Base-by-base conservation (phyloP, 768 basidiomycete genomes). In the Serendipita vermifera region DNA sequence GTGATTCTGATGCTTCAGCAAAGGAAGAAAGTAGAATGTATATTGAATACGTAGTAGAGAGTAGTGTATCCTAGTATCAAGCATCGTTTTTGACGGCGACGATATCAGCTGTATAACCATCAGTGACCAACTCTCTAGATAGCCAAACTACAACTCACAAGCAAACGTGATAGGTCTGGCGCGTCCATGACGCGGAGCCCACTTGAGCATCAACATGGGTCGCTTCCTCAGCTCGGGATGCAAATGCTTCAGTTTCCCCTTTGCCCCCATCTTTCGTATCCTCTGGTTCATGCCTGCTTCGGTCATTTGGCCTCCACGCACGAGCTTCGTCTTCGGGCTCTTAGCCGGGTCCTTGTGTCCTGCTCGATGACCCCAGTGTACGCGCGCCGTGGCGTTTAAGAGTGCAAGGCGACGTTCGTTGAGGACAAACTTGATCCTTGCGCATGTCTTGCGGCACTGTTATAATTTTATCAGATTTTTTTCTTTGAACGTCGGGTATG, bases 391-490 rank as follows among this genome's bases (percentile, higher is more conserved):
- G 9, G 88, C 88, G 9, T 83, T 79, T 59, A 87, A 79, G 59
- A 90, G 86, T 6, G 88, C 89, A 22, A 89, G 67, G 40, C 92
- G 77, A 33, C 96, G 83, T 66, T 98, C 93, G 64, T 90, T 90
- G 48, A 97, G 73, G 20, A 97, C 82, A 58, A 78, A 81, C 68
- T 98, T 98, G 68, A 98, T 90, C 17, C 89, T 82, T n/a, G 88
- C 90, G 91, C 96, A 94, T 17, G 88, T 84, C 73, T 92, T 94
- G 20, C 87, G 85, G 69, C 82, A 84, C 91, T 96, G 60, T 7
- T 51, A 57, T 17, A 29, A 17, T 33, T 29, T 7, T 15, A 33
- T 38, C 14, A 59, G 20, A 43, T 29, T 13, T 33, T 57, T 57
- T 31, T 58, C 53, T 55, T 59, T 17, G 46, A 35, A 32, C 27